Percentiles rank a stretch among this genome's conserved stretches.
phyloP scores from a whole-genome alignment of 208 protist genomes.

The Kentomonas sorsogonicus region DNA sequence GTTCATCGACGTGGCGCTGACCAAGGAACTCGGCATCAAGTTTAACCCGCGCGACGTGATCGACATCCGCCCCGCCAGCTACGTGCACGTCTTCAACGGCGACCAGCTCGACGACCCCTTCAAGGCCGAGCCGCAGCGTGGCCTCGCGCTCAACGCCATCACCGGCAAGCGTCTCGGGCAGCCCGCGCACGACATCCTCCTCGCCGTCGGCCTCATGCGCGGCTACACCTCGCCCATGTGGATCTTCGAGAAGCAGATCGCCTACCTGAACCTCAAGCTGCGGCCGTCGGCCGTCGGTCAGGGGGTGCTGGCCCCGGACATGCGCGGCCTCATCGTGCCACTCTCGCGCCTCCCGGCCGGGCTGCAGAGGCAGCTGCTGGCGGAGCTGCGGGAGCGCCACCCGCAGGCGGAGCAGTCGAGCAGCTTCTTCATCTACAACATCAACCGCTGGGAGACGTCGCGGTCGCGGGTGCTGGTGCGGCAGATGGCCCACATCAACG shows the following conservation, averaged over 20 bases:
- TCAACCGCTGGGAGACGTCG: constrained; percentile 85
- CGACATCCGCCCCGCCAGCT: constrained; percentile 71
- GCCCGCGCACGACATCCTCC: constrained; percentile 82
- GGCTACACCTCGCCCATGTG: constrained; percentile 88
- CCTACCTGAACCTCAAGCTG: constrained; percentile 78
- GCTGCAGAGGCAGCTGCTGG: constrained; percentile 36
- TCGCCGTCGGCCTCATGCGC: constrained; percentile 76
- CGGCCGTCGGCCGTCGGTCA: too few relatives aligned
- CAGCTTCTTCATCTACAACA: constrained; percentile 75
- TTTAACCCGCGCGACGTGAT: constrained; percentile 51
- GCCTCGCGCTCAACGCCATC: constrained; percentile 68
- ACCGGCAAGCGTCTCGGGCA: constrained; percentile 85
- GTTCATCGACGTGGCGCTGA: constrained; percentile 65
- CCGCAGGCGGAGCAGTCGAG: constrained; percentile 69
- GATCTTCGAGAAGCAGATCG: constrained; percentile 72
- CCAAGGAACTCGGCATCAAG: constrained; percentile 41
- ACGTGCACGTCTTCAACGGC: constrained; percentile 74
- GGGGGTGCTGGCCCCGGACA: constrained; percentile 58
- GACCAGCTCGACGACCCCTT: constrained; percentile 84
- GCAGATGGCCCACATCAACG: constrained; percentile 76
- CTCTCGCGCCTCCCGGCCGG: constrained; percentile 47
- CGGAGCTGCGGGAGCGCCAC: constrained; percentile 42
- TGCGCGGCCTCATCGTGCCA: constrained; percentile 75
- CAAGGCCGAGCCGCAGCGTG: constrained; percentile 78
- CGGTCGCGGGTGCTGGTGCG: constrained; percentile 74